Base-by-base conservation (phyloP, 768 basidiomycete genomes). In the Leccinum imitatum region DNA sequence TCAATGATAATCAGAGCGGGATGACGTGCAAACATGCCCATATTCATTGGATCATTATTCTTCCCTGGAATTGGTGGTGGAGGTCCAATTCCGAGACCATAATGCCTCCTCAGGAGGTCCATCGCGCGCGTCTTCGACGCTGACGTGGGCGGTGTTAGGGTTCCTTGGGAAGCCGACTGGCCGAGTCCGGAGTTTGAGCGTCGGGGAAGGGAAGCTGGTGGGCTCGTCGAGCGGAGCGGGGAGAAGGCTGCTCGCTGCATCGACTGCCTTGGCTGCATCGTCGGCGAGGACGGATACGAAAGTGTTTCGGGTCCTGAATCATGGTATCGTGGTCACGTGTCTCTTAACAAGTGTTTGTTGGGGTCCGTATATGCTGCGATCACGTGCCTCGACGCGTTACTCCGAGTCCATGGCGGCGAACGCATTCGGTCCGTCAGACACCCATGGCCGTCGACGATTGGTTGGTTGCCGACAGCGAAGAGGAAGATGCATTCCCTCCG, bases 101-200 rank as follows among this genome's bases (percentile, higher is more conserved):
- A 95, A 68, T 95, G 93, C 64, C 91, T 92, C 67, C 93, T 79
- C 54, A 95, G 68, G 53, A 94, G 71, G 69, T 93, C 91, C 64
- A 88, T 80, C 13, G 92, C 92, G 15, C 87, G 79, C 19, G 81
- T 77, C 66, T 85, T 87, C 21, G 69, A 61, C 33, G 70, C 67
- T 23, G 74, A 70, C 46, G 72, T 71, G 11, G 74, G 67, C 27
- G 77, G 63, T 19, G 72, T 54, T 25, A 65, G 59, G n/a, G 67
- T 54, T 44, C 61, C 66, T 44, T 68, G 65, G 7, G 73, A 64
- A 44, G 61, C 57, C 64, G 67, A 41, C 66, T 65, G 54, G 57
- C 63, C 35, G 70, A 61, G 56, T 52, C 63, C 60, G 56, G 66
- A 44, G 41, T 41, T 56, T 35, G 65, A 54, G 57, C 66, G 63